Evolutionary conservation across 2,329 filamentous ascomycete species (phyloP), one percentile per base, ranked within the genome.

Genomic region (Arthrobotrys sphaeroides): DNA sequence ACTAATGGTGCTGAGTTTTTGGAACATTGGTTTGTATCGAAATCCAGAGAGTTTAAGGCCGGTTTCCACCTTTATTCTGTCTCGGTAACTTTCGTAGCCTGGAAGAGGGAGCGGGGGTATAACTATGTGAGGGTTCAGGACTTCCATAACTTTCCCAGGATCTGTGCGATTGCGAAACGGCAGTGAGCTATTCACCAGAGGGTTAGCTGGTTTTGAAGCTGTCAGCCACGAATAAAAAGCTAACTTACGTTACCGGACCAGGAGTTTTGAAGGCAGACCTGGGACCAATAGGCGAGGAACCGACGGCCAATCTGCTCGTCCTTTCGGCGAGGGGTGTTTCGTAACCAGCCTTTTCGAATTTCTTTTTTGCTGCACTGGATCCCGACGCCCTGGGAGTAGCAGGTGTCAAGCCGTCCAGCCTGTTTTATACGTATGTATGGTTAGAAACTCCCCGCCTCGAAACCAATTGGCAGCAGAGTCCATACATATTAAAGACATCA

Each of bases 1-100:
- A 3, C 94, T 96, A 0, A 93, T 90, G 81, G 97, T 94, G 3
- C 92, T 94, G 5, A 95, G 86, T 80, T 97, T 96, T 93, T 98
- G 97, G 1, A 92, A 91, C 86, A 98, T 90, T 1, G 93, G 92
- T 81, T 94, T 95, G 83, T 98, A 99, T 0, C 86, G 89, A 78
- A 97, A 90, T 82, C 97, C 97, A 82, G 94, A 93, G 80, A 93
- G 87, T 81, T 98, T 94, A 0, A 93, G 94, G 73, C 92, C 91
- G 4, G 90, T 94, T 2, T 28, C 16, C 12, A 47, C 16, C 81
- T 91, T 94, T 81, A 98, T 89, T 59, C 95, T 90, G 13, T 92
- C 81, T 82, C 95, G 91, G 51, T 59, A 79, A 4, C 47, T 45
- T 9, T 88, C 81, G 78, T 89, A 92, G 0, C 91, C 90, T 31